A percentile compares a stretch with the other conserved stretches of the same genome.
phyloP scores from a whole-genome alignment of 768 basidiomycete genomes.

The Thelephora ganbajun region DNA sequence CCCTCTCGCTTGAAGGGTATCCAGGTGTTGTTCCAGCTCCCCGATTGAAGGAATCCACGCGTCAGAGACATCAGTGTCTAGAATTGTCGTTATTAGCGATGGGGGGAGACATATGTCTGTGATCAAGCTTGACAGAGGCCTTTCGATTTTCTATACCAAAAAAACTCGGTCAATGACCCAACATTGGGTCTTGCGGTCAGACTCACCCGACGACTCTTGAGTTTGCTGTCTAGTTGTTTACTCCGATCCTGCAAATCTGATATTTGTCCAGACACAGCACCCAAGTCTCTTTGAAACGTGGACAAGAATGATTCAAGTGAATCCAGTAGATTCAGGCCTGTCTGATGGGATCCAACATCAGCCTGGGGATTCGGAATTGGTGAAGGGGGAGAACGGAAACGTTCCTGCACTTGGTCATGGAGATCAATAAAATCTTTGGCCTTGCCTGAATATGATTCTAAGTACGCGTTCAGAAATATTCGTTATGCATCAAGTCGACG shows the following conservation, averaged over 20 bases:
- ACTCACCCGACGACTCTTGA: conserved; percentile 74
- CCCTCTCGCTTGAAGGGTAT: conserved; percentile 52
- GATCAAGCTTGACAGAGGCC: conserved; percentile 70
- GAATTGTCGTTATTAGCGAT: conserved; percentile 52
- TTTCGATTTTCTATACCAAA: conserved; percentile 63
- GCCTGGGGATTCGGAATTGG: neutral
- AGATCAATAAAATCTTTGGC: conserved; percentile 69
- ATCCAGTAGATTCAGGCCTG: conserved; percentile 73
- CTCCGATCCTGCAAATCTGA: conserved; percentile 85
- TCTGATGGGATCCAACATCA: conserved; percentile 28
- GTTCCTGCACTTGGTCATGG: conserved; percentile 83
- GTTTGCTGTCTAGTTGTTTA: conserved; percentile 76
- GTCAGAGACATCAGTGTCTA: conserved; percentile 78
- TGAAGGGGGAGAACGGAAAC: conserved; percentile 1
- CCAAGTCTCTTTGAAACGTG: conserved; percentile 89
- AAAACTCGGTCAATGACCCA: conserved; percentile 1
- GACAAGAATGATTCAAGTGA: conserved; percentile 86
- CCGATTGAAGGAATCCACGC: conserved; percentile 74
- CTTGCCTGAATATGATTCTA: neutral
- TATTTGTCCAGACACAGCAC: conserved; percentile 92
- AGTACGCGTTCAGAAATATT: no score
- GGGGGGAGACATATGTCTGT: conserved; percentile 78
- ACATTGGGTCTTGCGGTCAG: neutral
- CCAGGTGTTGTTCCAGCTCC: conserved; percentile 70
- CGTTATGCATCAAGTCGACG: no score